Conservation (phyloP, 768 basidiomycete genomes). For the Chalciporus piperatus region DNA sequence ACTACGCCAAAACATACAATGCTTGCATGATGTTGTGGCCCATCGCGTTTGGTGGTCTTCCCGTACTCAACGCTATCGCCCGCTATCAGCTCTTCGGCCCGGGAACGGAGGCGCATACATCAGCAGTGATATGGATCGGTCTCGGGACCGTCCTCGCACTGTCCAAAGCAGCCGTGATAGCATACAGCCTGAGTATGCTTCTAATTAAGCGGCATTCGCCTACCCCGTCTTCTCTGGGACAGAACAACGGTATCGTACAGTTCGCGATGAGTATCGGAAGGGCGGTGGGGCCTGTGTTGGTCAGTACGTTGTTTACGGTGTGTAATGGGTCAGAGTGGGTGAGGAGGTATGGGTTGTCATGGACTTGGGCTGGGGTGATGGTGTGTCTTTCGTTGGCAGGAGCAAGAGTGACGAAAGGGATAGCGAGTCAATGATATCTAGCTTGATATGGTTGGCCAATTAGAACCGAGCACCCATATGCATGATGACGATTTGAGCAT, state of each 20-base stretch:
- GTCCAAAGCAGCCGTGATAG: slow-evolving; percentile 23
- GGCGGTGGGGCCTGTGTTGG: slow-evolving; percentile 52
- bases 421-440: too few species aligned
- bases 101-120: slow-evolving; percentile 3
- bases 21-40: slow-evolving; percentile 55
- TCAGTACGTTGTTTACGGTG: slow-evolving; percentile 32
- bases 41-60: slow-evolving; percentile 45
- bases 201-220: slow-evolving; percentile 52
- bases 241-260: slow-evolving; percentile 61
- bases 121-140: slow-evolving; percentile 44
- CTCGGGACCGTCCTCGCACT: slow-evolving; percentile 41
- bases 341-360: slow-evolving; percentile 1
- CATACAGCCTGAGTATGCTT: slow-evolving; percentile 53
- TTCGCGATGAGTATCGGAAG: slow-evolving; percentile 54
- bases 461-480: too few species aligned
- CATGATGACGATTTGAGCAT: too few species aligned
- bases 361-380: slow-evolving; percentile 20
- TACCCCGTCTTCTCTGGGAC: slow-evolving; percentile 47
- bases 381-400: slow-evolving; percentile 2
- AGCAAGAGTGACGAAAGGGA: slow-evolving; percentile 7
- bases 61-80: slow-evolving; percentile 49
- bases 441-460: too few species aligned
- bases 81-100: slow-evolving; percentile 26
- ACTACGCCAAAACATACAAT: slow-evolving; percentile 48
- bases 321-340: slow-evolving; percentile 15